Evolutionary conservation across 805 yeast genomes (phyloP).

Genomic region (Sungouiozyma ichnusensis): DNA sequence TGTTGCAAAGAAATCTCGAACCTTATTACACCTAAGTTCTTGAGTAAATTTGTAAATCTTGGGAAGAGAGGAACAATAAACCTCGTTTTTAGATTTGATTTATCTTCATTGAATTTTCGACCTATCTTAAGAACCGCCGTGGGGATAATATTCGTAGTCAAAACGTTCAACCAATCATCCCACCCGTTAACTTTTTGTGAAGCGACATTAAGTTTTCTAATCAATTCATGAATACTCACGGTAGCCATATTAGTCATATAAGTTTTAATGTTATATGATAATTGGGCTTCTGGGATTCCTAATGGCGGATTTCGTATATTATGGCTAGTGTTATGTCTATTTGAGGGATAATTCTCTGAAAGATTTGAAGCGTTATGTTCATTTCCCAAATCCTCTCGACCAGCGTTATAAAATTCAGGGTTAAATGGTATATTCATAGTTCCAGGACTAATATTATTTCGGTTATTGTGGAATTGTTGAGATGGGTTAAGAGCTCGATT

Average conservation of each 20-base stretch:
- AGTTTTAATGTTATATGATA: neutral
- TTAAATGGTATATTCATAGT: neutral
- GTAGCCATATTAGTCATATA: neutral
- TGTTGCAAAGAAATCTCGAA: slow-evolving; percentile 40
- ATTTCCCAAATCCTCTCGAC: neutral
- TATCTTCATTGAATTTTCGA: neutral
- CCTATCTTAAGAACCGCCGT: neutral
- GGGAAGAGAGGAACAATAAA: neutral
- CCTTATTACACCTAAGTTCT: slow-evolving; percentile 24
- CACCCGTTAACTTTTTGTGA: neutral
- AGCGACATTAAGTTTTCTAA: neutral
- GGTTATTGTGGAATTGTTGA: neutral
- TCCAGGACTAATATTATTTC: neutral
- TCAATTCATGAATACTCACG: neutral
- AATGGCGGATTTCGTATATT: neutral
- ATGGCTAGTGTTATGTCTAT: neutral
- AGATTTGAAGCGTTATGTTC: neutral
- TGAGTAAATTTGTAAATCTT: neutral
- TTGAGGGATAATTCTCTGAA: neutral
- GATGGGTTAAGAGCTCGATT: neutral
- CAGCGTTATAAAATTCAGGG: neutral
- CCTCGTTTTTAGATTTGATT: neutral
- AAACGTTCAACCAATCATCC: neutral
- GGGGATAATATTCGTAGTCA: neutral
- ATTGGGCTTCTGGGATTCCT: neutral